Conservation (phyloP, 2,329 filamentous ascomycete species). For the Camillea tinctor region DNA sequence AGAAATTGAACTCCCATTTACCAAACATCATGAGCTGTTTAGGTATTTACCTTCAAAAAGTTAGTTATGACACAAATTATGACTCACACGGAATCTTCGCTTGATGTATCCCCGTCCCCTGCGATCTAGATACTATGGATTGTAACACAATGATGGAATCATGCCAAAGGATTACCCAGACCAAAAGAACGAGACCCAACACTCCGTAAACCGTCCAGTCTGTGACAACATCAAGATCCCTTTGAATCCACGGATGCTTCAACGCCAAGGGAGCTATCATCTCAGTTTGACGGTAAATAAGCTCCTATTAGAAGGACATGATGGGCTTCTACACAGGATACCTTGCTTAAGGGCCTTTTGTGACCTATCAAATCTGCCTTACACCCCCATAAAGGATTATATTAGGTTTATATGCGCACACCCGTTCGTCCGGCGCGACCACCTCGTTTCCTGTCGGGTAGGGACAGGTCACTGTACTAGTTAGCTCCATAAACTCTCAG, state of each 20-base stretch:
- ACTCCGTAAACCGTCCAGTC: no score
- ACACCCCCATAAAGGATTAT: background rate
- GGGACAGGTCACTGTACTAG: no score
- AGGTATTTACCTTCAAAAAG: no score
- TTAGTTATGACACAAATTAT: no score
- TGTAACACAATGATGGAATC: background rate
- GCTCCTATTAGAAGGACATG: background rate
- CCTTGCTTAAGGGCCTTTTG: background rate
- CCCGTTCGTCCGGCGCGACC: background rate
- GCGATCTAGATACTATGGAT: background rate
- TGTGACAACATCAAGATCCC: background rate
- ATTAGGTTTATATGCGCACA: background rate
- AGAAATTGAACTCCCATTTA: no score
- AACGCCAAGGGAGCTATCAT: no score
- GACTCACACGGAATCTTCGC: no score
- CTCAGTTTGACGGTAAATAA: no score
- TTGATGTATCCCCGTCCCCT: no score
- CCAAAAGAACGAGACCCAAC: background rate
- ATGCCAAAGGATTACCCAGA: background rate
- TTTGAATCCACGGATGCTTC: background rate
- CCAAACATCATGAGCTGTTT: no score
- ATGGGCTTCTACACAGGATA: background rate
- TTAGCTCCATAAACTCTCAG: no score
- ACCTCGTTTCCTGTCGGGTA: background rate
- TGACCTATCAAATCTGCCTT: background rate